Base-by-base conservation (phyloP, 495 filamentous ascomycete genomes). In the Recurvomyces mirabilis region DNA sequence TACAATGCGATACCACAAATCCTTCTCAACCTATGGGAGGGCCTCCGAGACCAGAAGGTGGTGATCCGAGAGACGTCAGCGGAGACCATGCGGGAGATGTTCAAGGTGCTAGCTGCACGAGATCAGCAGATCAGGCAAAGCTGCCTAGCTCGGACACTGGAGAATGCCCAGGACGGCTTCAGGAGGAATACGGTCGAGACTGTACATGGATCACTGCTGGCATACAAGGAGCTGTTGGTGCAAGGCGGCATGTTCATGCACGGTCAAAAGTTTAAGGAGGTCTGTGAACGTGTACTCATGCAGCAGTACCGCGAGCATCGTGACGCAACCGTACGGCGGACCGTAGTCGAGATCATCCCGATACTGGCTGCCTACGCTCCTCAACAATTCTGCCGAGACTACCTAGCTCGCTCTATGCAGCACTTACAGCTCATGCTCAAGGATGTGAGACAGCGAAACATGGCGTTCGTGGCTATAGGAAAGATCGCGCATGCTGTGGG, bases 221-320 rank as follows among this genome's bases (percentile, higher is more conserved):
- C 88, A 1, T 69, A 95, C 51, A 87, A 86, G 59, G 89, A 95
- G 60, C 72, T 99, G 20, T 76, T 96, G 13, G 70, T 84, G 47
- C 86, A 91, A 53, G 89, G 91, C 19, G 87, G 87, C 47, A 99
- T 96, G 91, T 99, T 93, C 65, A 95, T 99, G 91, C 81, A 91
- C 38, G 84, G 83, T 24, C 77, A 84, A 50, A 68, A 75, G 24
- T 67, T 65, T 45, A 57, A 53, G 26, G 84, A 93, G 34, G 79
- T 84, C 12, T 95, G 89, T 62, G 91, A 99, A 48, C 87, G 87
- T 46, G 80, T 94, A 18, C 77, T 87, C 43, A 12, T 23, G 24
- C 51, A 28, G 30, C 79, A 78, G 38, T 79, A 93, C 58, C 93
- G 91, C 55, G 93, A 96, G 51, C 84, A 94, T 49, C 78, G 84